Conservation (phyloP, 306 rosid species). For the Dicorynia guianensis region DNA sequence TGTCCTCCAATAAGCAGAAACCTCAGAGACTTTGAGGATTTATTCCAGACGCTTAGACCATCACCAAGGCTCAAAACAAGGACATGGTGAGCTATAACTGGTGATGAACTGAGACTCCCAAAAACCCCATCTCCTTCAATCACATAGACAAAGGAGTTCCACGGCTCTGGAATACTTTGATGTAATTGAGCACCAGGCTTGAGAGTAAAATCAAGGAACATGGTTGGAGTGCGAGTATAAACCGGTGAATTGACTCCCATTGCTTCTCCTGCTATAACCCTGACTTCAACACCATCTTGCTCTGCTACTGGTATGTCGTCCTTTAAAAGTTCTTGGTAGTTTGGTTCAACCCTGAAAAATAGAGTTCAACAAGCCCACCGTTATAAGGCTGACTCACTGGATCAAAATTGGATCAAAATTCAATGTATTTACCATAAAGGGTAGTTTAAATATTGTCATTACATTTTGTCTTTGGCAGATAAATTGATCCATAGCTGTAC, state of each 20-base stretch:
- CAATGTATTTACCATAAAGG: background rate
- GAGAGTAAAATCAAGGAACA: conserved; percentile 60
- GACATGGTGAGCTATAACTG: conserved; percentile 51
- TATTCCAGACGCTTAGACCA: conserved; percentile 60
- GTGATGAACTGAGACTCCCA: conserved; percentile 42
- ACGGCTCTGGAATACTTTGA: conserved; percentile 57
- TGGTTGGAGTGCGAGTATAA: conserved; percentile 60
- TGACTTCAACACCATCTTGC: conserved; percentile 63
- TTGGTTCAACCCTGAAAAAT: conserved; percentile 63
- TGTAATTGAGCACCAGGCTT: conserved; percentile 54
- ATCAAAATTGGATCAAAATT: no score
- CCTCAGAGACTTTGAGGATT: conserved; percentile 37
- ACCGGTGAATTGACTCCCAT: conserved; percentile 59
- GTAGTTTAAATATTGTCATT: background rate
- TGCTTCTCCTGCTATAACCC: conserved; percentile 66
- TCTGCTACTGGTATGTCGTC: conserved; percentile 53
- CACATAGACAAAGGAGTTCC: conserved; percentile 65
- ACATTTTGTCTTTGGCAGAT: conserved; percentile 62
- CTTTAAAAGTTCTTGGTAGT: conserved; percentile 56
- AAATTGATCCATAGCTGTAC: conserved; percentile 75
- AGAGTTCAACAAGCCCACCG: background rate
- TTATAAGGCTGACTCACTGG: no score
- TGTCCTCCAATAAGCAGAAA: conserved; percentile 52
- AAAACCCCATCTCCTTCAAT: conserved; percentile 64
- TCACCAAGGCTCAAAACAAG: conserved; percentile 59